A percentile compares a stretch with the other conserved stretches of the same genome.
These are phyloP conservation scores for Breviolum minutum DNA, from an alignment of 73 alveolate species.

Conservation along the genomic window DNA sequence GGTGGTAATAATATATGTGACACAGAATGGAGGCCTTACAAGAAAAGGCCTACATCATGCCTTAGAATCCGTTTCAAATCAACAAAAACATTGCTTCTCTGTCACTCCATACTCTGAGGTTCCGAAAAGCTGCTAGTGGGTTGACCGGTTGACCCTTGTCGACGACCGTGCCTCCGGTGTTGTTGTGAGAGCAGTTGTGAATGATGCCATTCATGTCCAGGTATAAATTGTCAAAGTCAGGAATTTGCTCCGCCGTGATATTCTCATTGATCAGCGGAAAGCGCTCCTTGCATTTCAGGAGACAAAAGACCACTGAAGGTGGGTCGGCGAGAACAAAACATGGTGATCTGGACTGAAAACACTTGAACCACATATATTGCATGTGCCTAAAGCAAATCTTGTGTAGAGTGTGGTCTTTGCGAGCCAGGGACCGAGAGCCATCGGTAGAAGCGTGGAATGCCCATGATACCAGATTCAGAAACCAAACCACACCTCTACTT, in stretches of 20 bases:
- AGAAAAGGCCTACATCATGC: no score
- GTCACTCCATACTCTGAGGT: background rate
- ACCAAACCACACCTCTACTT: background rate
- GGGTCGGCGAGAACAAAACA: no score
- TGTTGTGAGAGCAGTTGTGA: conserved; percentile 98
- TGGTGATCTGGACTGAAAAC: background rate
- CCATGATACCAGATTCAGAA: conserved; percentile 44
- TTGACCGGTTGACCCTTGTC: background rate
- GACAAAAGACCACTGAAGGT: background rate
- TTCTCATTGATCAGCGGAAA: conserved; percentile 93
- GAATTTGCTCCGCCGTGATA: conserved; percentile 91
- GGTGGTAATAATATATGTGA: no score
- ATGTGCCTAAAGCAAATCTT: background rate
- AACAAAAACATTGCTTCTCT: background rate
- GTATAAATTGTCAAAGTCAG: conserved; percentile 99
- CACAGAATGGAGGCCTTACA: no score
- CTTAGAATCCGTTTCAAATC: background rate
- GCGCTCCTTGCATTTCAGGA: conserved; percentile 56
- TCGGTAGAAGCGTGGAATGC: conserved; percentile 89
- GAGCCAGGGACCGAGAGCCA: conserved; percentile 46
- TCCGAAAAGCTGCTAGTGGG: background rate
- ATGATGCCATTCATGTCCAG: conserved; percentile 99
- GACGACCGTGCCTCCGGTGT: conserved; percentile 45
- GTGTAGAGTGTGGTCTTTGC: background rate
- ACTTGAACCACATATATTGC: background rate